Evolutionary conservation across 352 stramenopile species (phyloP), one percentile per base, ranked within the genome.

Genomic region (Phytophthora fragariae): DNA sequence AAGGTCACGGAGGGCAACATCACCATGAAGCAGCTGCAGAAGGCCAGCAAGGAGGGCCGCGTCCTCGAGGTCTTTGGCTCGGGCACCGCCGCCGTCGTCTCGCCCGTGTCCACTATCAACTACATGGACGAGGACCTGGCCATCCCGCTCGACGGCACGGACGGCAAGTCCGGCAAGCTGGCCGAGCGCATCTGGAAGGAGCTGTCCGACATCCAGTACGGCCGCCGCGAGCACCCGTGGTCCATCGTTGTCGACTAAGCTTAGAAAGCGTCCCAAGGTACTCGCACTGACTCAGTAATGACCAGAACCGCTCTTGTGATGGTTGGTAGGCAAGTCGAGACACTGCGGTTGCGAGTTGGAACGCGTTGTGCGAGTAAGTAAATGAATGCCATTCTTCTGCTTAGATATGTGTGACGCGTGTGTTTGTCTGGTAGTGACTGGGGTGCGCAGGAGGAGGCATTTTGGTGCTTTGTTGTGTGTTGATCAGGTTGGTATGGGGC

Each of bases 61-160:
- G 78, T 99, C 39, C 68, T 98, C 19, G 97, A 99, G 82, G 85
- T 97, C 58, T 99, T 99, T 82, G 97, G 97, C 62, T 97, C 94
- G 12, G 97, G 97, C 49, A 99, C 97, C 37, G 97, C 97, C 33
- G 96, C 96, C 27, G 93, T 99, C 27, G 92, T 99, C 35, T 95
- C 93, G 50, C 97, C 97, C 2, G 96, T 99, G 53, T 93, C 91
- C 35, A 88, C 83, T 64, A 99, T 99, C 82, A 89, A 97, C 78
- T 99, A 98, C 88, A 86, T 98, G 61, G 93, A 94, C 52, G 70
- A 92, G 59, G 94, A 98, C 74, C 92, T 99, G 68, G 70, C 91
- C 21, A 98, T 99, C 68, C 91, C 92, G 31, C 85, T 97, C 9
- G 79, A 91, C n/a, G 91, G 89, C 57, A 90, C 79, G 35, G 88